These are phyloP conservation scores for Cercospora sp. DNA, from an alignment of 2,329 filamentous ascomycete species.

Conservation along the genomic window DNA sequence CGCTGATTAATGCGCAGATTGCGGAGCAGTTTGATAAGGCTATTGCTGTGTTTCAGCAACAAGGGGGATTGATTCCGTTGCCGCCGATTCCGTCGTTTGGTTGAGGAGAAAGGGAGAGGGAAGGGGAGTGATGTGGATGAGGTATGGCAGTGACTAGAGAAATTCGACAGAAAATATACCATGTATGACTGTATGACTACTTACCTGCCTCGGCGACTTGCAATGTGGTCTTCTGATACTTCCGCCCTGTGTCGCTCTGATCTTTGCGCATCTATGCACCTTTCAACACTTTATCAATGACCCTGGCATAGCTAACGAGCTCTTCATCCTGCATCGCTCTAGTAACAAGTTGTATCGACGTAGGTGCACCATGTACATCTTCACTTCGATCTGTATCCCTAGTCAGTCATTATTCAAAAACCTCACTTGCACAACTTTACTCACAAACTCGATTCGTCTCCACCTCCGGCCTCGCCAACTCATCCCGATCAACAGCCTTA, in stretches of 20 bases:
- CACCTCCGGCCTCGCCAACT: not conserved
- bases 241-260: not conserved
- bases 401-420: too few relatives aligned
- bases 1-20: slow-evolving; percentile 20
- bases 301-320: slow-evolving; percentile 15
- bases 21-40: slow-evolving; percentile 16
- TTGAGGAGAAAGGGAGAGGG: too few relatives aligned
- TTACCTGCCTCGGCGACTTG: not conserved
- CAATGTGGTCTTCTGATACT: not conserved
- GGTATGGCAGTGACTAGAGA: not conserved
- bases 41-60: slow-evolving; percentile 17
- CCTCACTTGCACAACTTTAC: too few relatives aligned
- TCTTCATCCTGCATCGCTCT: slow-evolving; percentile 22
- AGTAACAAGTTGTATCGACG: slow-evolving; percentile 21
- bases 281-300: slow-evolving; percentile 17
- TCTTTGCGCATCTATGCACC: not conserved
- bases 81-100: slow-evolving; percentile 16
- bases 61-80: slow-evolving; percentile 15
- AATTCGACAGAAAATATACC: not conserved
- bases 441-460: not conserved
- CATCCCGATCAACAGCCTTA: not conserved
- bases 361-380: slow-evolving; percentile 21
- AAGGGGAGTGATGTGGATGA: too few relatives aligned
- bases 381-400: slow-evolving; percentile 10
- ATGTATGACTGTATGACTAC: not conserved